Conservation (phyloP, 495 filamentous ascomycete species). For the Talaromyces borbonicus region DNA sequence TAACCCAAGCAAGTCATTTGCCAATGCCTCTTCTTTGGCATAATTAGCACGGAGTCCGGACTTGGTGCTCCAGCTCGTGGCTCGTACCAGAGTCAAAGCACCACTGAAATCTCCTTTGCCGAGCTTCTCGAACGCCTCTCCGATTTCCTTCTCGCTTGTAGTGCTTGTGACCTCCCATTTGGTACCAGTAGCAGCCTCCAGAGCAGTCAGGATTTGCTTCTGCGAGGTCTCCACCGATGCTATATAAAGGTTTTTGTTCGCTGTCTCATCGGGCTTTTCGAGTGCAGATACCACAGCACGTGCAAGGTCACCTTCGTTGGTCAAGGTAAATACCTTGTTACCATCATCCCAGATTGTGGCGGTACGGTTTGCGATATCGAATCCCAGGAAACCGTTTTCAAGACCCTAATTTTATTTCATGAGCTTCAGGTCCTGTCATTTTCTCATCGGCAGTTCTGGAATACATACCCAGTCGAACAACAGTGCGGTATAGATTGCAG, state of each 20-base stretch:
- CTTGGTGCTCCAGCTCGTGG: slow-evolving; percentile 18
- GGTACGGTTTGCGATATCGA: slow-evolving; percentile 28
- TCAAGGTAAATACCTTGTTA: slow-evolving; percentile 24
- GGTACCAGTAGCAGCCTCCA: slow-evolving; percentile 31
- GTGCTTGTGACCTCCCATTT: slow-evolving; percentile 30
- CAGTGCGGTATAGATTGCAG: slow-evolving; percentile 33
- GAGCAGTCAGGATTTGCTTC: slow-evolving; percentile 32
- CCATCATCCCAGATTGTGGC: slow-evolving; percentile 39
- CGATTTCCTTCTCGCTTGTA: slow-evolving; percentile 20
- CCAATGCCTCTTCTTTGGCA: slow-evolving; percentile 16
- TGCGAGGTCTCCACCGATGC: slow-evolving; percentile 37
- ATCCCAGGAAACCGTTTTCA: slow-evolving; percentile 32
- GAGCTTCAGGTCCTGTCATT: background rate
- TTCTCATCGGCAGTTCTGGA: background rate
- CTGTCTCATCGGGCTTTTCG: slow-evolving; percentile 25
- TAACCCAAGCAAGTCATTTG: slow-evolving; percentile 24
- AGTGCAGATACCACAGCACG: slow-evolving; percentile 31
- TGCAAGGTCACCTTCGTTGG: slow-evolving; percentile 30
- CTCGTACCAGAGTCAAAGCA: slow-evolving; percentile 19
- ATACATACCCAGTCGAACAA: slow-evolving; percentile 42
- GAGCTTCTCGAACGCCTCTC: slow-evolving; percentile 21
- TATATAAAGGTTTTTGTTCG: slow-evolving; percentile 39
- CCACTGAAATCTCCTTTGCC: slow-evolving; percentile 26
- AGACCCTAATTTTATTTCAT: slow-evolving; percentile 18
- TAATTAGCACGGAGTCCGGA: slow-evolving; percentile 21